Evolutionary conservation across 805 yeast genomes (phyloP), one percentile per base, ranked within the genome.

Genomic region (Lipomyces starkeyi): DNA sequence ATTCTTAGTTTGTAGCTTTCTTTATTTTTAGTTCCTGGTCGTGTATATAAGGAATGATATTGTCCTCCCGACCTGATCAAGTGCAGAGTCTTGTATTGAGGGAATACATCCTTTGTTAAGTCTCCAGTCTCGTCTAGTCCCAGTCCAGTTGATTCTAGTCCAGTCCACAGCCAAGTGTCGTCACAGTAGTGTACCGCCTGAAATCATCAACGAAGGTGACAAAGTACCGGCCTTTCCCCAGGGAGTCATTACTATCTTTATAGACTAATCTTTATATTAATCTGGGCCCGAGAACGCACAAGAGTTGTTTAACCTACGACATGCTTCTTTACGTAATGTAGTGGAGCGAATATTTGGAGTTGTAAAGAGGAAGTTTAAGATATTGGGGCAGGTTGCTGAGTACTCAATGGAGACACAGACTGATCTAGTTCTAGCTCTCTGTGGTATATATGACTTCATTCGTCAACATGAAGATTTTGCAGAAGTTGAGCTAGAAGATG

Each of bases 281-380:
- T 43, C 49, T 43, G 3, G 49, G 49, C 49, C 49, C 17, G 49
- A 43, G 49, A 43, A 43, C 17, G 49, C 49, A 43, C 49, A 43
- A 17, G 49, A 43, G 49, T 14, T 43, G 49, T 43, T 43, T 43
- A 43, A 43, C 49, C 22, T 43, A 43, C 49, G 49, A 14, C 49
- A 43, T 43, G 49, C 49, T 43, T 14, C 20, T 43, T 43, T 43
- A 43, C 49, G 49, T 43, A 43, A 43, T 43, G 49, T 43, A 43
- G 17, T 43, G 17, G 49, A 43, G 49, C 49, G 49, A 43, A 43
- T 43, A 43, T 43, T 43, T 43, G 49, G 49, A 43, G 49, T 43
- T 43, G 49, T 43, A 43, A 43, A 40, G 47, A 40, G 47, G 47
- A 40, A 40, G 47, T 40, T 40, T 20, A 40, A 40, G 47, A 40